phyloP scores from a whole-genome alignment of 192 early-diverging fungal species.

The Backusella psychrophila region DNA sequence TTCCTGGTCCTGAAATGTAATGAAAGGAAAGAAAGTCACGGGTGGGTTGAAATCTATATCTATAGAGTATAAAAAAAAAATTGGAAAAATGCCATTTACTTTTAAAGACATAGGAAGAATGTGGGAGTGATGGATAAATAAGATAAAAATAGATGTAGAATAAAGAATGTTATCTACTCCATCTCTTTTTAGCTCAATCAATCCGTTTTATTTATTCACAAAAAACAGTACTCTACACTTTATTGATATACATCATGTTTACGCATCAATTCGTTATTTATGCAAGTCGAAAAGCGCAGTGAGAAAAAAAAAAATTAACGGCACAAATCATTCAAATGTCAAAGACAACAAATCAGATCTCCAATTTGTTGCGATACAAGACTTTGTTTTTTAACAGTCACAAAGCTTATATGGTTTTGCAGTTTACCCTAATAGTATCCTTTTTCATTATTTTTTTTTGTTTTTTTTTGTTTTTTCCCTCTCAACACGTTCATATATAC shows the following conservation, averaged over 20 bases:
- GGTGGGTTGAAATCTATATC: background rate
- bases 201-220: too few relatives aligned
- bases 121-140: too few relatives aligned
- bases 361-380: background rate
- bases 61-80: background rate
- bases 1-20: background rate
- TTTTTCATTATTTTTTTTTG: background rate
- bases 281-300: background rate
- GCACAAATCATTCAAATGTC: background rate
- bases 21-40: background rate
- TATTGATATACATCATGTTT: too few relatives aligned
- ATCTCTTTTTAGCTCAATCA: too few relatives aligned
- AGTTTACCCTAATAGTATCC: background rate
- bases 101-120: too few relatives aligned
- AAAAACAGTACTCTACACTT: too few relatives aligned
- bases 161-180: too few relatives aligned
- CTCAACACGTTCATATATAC: background rate
- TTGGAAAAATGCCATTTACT: background rate
- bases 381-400: background rate
- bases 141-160: too few relatives aligned
- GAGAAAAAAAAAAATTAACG: background rate
- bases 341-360: background rate
- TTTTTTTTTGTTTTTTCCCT: background rate
- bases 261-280: background rate
- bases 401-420: background rate